phyloP scores from a whole-genome alignment of 768 basidiomycete species.

The Boletus bicolor region DNA sequence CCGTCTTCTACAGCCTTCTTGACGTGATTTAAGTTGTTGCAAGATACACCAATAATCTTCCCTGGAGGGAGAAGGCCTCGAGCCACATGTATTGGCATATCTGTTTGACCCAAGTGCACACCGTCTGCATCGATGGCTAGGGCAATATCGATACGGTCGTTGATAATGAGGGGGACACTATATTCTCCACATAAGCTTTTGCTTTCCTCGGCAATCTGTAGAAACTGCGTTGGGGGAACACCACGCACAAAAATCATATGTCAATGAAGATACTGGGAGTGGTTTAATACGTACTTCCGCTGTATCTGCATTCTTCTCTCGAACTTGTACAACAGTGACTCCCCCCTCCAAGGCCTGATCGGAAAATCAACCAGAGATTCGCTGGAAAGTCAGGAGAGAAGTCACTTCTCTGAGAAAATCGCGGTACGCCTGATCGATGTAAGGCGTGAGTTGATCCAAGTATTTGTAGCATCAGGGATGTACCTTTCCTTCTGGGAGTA shows the following conservation, averaged over 20 bases:
- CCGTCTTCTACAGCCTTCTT: constrained; percentile 55
- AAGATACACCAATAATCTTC: constrained; percentile 78
- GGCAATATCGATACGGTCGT: constrained; percentile 85
- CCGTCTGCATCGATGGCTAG: constrained; percentile 74
- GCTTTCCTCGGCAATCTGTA: constrained; percentile 64
- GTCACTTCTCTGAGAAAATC: constrained; percentile 72
- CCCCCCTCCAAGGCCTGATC: constrained; percentile 76
- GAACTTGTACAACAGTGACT: constrained; percentile 85
- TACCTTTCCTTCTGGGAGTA: constrained; percentile 77
- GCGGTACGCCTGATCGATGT: constrained; percentile 53
- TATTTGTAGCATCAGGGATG: constrained; percentile 2
- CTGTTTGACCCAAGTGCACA: constrained; percentile 87
- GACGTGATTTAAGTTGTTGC: constrained; percentile 66
- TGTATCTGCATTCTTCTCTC: constrained; percentile 83
- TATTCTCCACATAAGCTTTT: constrained; percentile 74
- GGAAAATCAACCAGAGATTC: not conserved
- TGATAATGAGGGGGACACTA: constrained; percentile 80
- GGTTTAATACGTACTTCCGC: constrained; percentile 54
- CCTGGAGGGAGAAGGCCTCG: constrained; percentile 64
- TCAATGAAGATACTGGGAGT: not conserved
- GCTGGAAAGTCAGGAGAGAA: not conserved
- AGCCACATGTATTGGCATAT: constrained; percentile 70
- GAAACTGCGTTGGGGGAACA: constrained; percentile 49
- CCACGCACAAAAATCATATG: not conserved
- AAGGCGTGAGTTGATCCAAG: not conserved